Percentiles rank a stretch among this genome's conserved stretches.
phyloP scores from a whole-genome alignment of 768 basidiomycete genomes.

The Lactarius trivialis region DNA sequence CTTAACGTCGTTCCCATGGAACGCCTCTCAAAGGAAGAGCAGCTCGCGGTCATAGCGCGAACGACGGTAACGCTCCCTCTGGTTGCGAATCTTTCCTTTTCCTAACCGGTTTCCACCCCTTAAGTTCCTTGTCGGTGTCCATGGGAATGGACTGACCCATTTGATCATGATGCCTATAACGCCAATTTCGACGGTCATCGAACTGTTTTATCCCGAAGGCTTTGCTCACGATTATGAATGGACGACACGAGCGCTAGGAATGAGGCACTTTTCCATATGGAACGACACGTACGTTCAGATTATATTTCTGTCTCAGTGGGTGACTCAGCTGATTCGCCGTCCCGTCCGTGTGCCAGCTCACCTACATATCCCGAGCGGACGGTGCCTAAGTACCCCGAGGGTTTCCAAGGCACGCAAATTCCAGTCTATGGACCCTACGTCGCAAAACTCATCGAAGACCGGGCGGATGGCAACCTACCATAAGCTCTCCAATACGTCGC shows the following conservation, averaged over 20 bases:
- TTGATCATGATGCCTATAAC: slow-evolving; percentile 80
- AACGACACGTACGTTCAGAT: slow-evolving; percentile 55
- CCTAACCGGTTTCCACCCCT: not conserved
- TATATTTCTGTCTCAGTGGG: not conserved
- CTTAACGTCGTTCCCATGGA: slow-evolving; percentile 58
- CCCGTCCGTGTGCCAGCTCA: slow-evolving; percentile 26
- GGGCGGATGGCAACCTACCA: slow-evolving; percentile 37
- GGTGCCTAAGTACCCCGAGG: slow-evolving; percentile 65
- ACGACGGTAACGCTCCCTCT: slow-evolving; percentile 52
- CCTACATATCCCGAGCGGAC: slow-evolving; percentile 43
- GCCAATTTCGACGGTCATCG: slow-evolving; percentile 72
- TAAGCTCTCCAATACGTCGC: too few species aligned
- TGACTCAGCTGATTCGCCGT: not conserved
- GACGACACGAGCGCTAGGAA: slow-evolving; percentile 67
- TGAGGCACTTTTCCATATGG: slow-evolving; percentile 74
- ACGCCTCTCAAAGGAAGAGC: slow-evolving; percentile 65
- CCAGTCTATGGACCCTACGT: slow-evolving; percentile 64
- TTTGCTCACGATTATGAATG: slow-evolving; percentile 87
- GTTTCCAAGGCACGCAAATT: slow-evolving; percentile 76
- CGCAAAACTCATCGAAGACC: slow-evolving; percentile 66
- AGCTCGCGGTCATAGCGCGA: slow-evolving; percentile 54
- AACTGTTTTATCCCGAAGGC: slow-evolving; percentile 75
- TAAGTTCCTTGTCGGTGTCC: slow-evolving; percentile 24
- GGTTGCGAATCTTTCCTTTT: not conserved
- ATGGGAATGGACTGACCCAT: slow-evolving; percentile 76